Base-by-base conservation (phyloP, 2,329 filamentous ascomycete genomes). In the Fusarium brevicatenulatum region DNA sequence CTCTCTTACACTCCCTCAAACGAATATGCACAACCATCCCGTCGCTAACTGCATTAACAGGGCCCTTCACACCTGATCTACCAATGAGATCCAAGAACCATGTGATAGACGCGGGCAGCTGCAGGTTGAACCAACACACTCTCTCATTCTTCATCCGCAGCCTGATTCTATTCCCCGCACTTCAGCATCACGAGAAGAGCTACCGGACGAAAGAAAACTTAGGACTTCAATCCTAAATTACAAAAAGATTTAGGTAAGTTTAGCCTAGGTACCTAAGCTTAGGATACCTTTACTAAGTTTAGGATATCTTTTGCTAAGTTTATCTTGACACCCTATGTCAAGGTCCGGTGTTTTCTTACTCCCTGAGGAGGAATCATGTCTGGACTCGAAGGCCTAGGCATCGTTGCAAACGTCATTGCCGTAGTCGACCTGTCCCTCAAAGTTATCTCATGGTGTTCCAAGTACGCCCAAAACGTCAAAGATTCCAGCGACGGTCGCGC, bases 401-500 rank as follows among this genome's bases (percentile, higher is more conserved):
- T 66, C 10, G 49, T n/a, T 1, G 60, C 60, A 28, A 65, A 39
- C 21, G 60, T 65, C 1, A 65, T 66, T 12, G 49, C 62, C 1
- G 58, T 63, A 2, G 58, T 54, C 0, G 62, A 63, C 1, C 2
- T 63, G 4, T 65, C 58, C 10, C 39, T 65, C 7, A 54, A 65
- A 7, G 58, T 65, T 2, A 46, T 65, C 3, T 39, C 39, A 1
- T 44, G 28, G 32, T 84, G 81, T 57, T 76, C 75, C 25, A 72
- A 82, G 54, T 84, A 84, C 69, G 82, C 76, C 10, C 70, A 74
- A 56, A 74, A 79, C 4, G 79, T 82, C 43, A 78, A 79, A 63
- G 50, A 75, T 55, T 79, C 80, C 10, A 70, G 75, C 64, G 68
- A 74, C 1, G 75, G 82, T 25, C 82, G 84, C 59, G 70, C 76